Evolutionary conservation across 2,329 filamentous ascomycete genomes (phyloP).

Genomic region (Ophiostoma pallidulum): DNA sequence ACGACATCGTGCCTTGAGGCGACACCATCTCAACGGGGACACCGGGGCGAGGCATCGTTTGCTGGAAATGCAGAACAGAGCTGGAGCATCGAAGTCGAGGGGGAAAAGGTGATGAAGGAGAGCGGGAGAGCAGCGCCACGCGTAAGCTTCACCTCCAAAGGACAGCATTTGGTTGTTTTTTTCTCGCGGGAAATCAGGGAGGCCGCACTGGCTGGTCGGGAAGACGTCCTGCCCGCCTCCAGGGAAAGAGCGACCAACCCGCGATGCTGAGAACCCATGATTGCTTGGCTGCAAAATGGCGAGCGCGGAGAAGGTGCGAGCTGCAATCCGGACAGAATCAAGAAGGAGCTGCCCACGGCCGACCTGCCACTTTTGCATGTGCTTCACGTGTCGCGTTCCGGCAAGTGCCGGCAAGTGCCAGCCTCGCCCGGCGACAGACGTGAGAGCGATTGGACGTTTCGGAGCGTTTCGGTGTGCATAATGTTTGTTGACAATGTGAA

Average conservation of each 20-base stretch:
- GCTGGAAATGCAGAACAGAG: not conserved
- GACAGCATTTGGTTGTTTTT: no score
- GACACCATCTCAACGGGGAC: not conserved
- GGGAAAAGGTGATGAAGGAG: no score
- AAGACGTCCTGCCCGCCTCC: no score
- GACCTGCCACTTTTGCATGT: not conserved
- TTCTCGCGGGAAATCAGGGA: no score
- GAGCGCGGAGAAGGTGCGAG: not conserved
- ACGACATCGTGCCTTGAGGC: not conserved
- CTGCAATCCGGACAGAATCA: not conserved
- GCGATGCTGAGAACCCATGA: not conserved
- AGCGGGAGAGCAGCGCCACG: no score
- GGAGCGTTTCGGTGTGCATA: no score
- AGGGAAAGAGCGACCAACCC: slow-evolving; percentile 4
- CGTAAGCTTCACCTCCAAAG: no score
- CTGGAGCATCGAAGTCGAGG: not conserved
- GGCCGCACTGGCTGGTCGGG: no score
- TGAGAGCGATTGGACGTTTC: no score
- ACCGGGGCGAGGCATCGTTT: not conserved
- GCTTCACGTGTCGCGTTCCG: not conserved
- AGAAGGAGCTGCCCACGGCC: not conserved
- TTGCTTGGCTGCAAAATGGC: not conserved
- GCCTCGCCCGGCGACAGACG: no score
- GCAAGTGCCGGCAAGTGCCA: not conserved
- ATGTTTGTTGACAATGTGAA: not conserved